Percentiles rank a stretch among this genome's conserved stretches.
Evolutionary conservation across 495 filamentous ascomycete species (phyloP).

Genomic region (Tirmania nivea): DNA sequence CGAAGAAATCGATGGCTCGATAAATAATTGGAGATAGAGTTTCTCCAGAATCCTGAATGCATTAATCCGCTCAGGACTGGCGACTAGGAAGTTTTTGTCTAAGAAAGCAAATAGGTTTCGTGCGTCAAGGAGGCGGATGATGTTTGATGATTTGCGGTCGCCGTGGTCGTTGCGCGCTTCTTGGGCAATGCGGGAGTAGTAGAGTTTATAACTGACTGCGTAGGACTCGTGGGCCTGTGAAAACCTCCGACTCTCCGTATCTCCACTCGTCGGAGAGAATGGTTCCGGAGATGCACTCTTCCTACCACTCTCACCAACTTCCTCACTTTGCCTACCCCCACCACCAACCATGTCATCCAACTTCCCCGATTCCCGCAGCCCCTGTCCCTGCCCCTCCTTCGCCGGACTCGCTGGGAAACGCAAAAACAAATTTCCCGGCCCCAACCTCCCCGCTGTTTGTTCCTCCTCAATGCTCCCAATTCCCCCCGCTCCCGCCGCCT

Average conservation of each 20-base stretch:
- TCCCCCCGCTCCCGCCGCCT: not conserved
- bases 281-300: not conserved
- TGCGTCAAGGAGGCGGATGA: constrained; percentile 47
- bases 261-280: not conserved
- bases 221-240: constrained; percentile 6
- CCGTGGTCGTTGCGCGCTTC: constrained; percentile 21
- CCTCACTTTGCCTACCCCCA: too few species aligned
- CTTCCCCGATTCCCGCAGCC: too few species aligned
- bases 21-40: constrained; percentile 5
- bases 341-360: too few species aligned
- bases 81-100: constrained; percentile 55
- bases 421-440: constrained; percentile 15
- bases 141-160: constrained; percentile 31
- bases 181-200: constrained; percentile 23
- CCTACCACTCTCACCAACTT: too few species aligned
- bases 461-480: not conserved
- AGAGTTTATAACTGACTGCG: constrained; percentile 11
- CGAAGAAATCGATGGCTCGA: not conserved
- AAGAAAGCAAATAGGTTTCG: constrained; percentile 88
- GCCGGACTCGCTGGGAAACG: constrained; percentile 7
- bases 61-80: constrained; percentile 41
- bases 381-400: too few species aligned
- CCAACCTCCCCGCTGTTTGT: not conserved
- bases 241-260: too few species aligned
- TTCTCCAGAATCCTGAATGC: constrained; percentile 41